Percentiles rank a stretch among this genome's conserved stretches.
These are phyloP conservation scores for Bremia lactucae DNA, from an alignment of 352 stramenopile genomes.

Conservation along the genomic window DNA sequence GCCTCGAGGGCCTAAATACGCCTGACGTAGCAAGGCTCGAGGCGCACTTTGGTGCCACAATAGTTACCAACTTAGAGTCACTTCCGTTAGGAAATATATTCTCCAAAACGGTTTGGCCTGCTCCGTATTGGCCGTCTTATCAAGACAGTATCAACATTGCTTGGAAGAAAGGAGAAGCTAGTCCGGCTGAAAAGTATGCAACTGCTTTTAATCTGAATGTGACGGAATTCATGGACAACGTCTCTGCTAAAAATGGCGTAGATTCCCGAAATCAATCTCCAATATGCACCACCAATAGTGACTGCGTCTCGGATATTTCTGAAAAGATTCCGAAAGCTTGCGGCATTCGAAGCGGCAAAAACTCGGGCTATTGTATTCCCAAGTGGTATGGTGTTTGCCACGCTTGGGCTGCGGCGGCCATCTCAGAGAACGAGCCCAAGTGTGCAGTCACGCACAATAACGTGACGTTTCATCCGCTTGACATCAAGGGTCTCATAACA, in stretches of 20 bases:
- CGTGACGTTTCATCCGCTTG: slow-evolving; percentile 28
- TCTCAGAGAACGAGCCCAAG: slow-evolving; percentile 21
- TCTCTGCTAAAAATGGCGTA: slow-evolving; percentile 29
- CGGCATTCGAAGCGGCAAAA: slow-evolving; percentile 17
- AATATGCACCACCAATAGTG: slow-evolving; percentile 17
- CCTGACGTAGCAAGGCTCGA: slow-evolving; percentile 19
- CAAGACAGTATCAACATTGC: slow-evolving; percentile 54
- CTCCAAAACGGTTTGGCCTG: slow-evolving; percentile 28
- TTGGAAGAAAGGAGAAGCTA: slow-evolving; percentile 6
- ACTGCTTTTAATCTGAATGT: slow-evolving; percentile 30
- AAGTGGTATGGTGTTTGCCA: slow-evolving; percentile 35
- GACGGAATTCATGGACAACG: slow-evolving; percentile 24
- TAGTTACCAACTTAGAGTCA: slow-evolving; percentile 20
- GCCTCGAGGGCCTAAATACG: slow-evolving; percentile 9
- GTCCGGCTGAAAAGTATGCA: slow-evolving; percentile 36
- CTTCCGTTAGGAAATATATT: slow-evolving; percentile 7
- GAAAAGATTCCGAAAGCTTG: slow-evolving; percentile 25
- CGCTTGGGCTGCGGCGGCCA: slow-evolving; percentile 26
- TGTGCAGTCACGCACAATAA: slow-evolving; percentile 27
- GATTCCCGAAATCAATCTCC: slow-evolving; percentile 18
- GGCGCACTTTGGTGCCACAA: slow-evolving; percentile 14
- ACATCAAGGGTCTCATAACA: slow-evolving; percentile 31
- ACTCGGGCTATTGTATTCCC: slow-evolving; percentile 29
- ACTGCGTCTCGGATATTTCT: slow-evolving; percentile 31
- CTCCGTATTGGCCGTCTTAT: slow-evolving; percentile 53